Evolutionary conservation across 2,329 filamentous ascomycete species (phyloP).

Genomic region (Colletotrichum cordylinicola): DNA sequence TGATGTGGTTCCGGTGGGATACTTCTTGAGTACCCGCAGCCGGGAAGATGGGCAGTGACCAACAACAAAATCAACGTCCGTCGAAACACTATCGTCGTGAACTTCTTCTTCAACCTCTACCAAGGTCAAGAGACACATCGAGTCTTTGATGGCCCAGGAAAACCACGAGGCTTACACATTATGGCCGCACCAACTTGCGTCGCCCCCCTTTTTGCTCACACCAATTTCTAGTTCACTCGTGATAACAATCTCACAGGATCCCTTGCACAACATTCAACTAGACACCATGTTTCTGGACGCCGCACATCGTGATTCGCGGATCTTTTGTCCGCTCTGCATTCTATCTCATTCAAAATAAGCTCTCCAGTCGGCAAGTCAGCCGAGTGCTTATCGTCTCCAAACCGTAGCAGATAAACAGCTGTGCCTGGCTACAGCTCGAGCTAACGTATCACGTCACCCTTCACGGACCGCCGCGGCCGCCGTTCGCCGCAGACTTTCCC

Average conservation of each 20-base stretch:
- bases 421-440: not conserved
- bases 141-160: not conserved
- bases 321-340: not conserved
- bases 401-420: not conserved
- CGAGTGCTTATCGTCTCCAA: not conserved
- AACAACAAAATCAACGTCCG: not conserved
- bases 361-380: not conserved
- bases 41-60: not conserved
- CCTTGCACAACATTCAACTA: not conserved
- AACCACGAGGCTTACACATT: not conserved
- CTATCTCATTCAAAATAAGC: not conserved
- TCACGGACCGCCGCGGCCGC: not conserved
- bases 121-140: too few relatives aligned
- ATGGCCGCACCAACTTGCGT: not conserved
- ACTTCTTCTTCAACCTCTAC: not conserved
- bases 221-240: not conserved
- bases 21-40: not conserved
- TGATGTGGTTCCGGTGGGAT: not conserved
- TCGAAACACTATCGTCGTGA: fast-evolving
- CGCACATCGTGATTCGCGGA: not conserved
- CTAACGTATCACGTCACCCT: not conserved
- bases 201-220: not conserved
- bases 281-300: fast-evolving
- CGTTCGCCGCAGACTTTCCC: not conserved
- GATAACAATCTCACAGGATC: not conserved